These are phyloP conservation scores for Tympanopsis confertula DNA, from an alignment of 2,329 filamentous ascomycete genomes.

Conservation along the genomic window DNA sequence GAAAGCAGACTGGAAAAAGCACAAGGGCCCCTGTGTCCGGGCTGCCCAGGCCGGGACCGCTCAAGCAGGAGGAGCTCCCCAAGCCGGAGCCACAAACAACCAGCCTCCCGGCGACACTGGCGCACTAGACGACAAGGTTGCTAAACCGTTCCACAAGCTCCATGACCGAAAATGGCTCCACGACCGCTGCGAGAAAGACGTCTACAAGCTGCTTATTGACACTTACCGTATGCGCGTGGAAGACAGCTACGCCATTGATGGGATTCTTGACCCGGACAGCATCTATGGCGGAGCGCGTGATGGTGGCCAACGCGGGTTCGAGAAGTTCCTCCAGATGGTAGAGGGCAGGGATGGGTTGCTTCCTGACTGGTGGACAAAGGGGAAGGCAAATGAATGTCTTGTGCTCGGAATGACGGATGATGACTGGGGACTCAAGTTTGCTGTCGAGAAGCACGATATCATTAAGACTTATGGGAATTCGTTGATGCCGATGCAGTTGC, in stretches of 20 bases:
- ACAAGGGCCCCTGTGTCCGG: conserved; percentile 29
- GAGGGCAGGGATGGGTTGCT: conserved; percentile 17
- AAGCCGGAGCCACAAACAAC: not conserved
- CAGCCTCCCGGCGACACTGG: conserved; percentile 9
- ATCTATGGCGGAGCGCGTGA: conserved; percentile 12
- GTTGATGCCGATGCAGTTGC: conserved; percentile 34
- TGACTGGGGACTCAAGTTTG: conserved; percentile 15
- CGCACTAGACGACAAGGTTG: conserved; percentile 15
- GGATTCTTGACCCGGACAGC: conserved; percentile 12
- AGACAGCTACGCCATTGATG: conserved; percentile 18
- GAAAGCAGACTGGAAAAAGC: conserved; percentile 34
- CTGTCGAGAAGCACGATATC: conserved; percentile 20
- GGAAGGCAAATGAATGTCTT: conserved; percentile 25
- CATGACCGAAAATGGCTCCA: conserved; percentile 27
- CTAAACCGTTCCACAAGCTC: conserved; percentile 26
- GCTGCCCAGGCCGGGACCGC: conserved; percentile 5
- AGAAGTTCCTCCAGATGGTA: conserved; percentile 18
- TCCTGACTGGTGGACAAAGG: conserved; percentile 29
- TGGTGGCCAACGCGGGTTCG: conserved; percentile 18
- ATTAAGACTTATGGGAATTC: conserved; percentile 28
- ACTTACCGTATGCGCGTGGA: conserved; percentile 32
- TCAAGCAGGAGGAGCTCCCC: conserved; percentile 3
- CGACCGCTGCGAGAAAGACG: conserved; percentile 26
- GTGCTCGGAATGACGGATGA: conserved; percentile 13
- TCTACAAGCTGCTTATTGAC: conserved; percentile 33